phyloP scores from a whole-genome alignment of 495 filamentous ascomycete species.

The Thermothielavioides terrestris region DNA sequence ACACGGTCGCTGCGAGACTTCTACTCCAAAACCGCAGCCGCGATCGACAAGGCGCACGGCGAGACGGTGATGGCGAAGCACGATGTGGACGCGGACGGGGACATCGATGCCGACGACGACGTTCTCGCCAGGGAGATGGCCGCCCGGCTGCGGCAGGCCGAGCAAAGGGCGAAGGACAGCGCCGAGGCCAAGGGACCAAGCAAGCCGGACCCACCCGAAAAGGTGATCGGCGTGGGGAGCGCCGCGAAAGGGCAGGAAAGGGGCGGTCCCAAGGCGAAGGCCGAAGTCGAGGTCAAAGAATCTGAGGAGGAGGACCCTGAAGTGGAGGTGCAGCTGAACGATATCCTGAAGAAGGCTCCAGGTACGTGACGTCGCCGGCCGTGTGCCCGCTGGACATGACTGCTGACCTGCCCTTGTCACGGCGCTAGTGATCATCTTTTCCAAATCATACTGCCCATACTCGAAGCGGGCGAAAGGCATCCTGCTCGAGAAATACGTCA shows the following conservation, averaged over 20 bases:
- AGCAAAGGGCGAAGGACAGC: constrained; percentile 48
- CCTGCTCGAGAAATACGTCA: constrained; percentile 71
- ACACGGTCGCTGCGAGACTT: constrained; percentile 39
- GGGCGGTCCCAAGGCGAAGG: constrained; percentile 21
- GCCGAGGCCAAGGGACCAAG: constrained; percentile 46
- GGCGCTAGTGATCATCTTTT: constrained; percentile 91
- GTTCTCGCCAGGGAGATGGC: constrained; percentile 35
- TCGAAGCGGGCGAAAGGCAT: constrained; percentile 76
- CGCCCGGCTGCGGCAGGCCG: constrained; percentile 38
- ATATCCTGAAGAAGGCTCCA: constrained; percentile 71
- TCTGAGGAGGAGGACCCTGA: constrained; percentile 50
- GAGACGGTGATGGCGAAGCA: constrained; percentile 27
- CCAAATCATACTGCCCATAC: constrained; percentile 83
- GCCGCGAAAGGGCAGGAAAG: constrained; percentile 58
- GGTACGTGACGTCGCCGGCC: constrained; percentile 46
- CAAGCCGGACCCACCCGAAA: constrained; percentile 41
- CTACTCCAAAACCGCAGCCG: constrained; percentile 48
- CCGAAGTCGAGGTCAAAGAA: constrained; percentile 38
- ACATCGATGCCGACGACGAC: constrained; percentile 39
- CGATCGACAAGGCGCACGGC: constrained; percentile 30
- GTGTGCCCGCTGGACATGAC: not conserved
- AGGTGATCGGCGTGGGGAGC: constrained; percentile 43
- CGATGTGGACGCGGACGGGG: constrained; percentile 36
- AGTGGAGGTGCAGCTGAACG: constrained; percentile 56
- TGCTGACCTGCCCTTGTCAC: constrained; percentile 14